Evolutionary conservation across 2,329 filamentous ascomycete species (phyloP).

Genomic region (Cercospora canescens): DNA sequence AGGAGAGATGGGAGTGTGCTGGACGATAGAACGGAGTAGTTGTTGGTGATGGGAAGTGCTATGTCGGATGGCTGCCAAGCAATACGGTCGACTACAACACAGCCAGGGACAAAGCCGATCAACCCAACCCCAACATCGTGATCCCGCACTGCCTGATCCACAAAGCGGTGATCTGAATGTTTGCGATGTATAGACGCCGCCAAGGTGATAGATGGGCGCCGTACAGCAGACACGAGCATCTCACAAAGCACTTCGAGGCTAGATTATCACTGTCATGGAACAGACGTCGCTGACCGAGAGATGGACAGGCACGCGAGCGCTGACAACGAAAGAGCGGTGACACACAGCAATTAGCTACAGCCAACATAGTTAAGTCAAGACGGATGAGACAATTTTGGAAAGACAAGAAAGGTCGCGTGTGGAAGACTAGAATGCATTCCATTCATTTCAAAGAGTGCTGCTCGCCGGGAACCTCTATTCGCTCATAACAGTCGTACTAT

Average conservation of each 20-base stretch:
- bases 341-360: neutral
- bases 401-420: neutral
- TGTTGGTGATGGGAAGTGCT: neutral
- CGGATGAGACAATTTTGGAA: neutral
- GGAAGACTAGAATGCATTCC: neutral
- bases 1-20: neutral
- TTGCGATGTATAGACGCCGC: neutral
- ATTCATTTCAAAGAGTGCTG: neutral
- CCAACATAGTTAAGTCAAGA: neutral
- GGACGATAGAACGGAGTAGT: neutral
- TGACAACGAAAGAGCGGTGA: neutral
- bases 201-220: neutral
- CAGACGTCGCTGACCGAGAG: neutral
- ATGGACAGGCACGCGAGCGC: neutral
- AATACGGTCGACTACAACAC: neutral
- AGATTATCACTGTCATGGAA: too few species aligned
- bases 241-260: neutral
- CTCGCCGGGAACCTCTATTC: neutral
- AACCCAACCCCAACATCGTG: neutral
- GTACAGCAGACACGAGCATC: neutral
- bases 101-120: neutral
- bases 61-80: neutral
- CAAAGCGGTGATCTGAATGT: neutral
- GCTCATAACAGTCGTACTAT: conserved; percentile 3
- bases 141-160: neutral